Conservation (phyloP, 495 filamentous ascomycete genomes). For the Paragyromitra xinjiangensis region DNA sequence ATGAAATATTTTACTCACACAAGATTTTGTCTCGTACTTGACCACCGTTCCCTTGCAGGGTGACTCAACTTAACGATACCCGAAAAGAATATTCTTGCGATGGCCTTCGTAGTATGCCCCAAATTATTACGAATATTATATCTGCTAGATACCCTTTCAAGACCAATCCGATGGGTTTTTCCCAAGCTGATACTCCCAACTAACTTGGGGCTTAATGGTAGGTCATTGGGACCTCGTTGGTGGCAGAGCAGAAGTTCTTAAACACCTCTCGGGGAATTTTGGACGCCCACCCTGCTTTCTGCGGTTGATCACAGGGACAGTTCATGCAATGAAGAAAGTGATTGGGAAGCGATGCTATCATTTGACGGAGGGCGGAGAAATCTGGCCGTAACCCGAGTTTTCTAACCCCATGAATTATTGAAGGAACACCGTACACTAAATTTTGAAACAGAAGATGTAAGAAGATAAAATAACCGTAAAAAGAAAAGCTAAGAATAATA, state of each 20-base stretch:
- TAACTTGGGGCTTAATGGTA: not conserved
- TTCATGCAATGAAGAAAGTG: slow-evolving; percentile 10
- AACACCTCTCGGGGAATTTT: not conserved
- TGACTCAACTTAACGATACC: not conserved
- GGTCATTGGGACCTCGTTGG: not conserved
- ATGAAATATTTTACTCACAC: slow-evolving; percentile 22
- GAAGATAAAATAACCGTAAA: slow-evolving; percentile 41
- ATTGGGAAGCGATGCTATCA: not conserved
- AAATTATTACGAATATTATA: not conserved
- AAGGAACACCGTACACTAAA: not conserved
- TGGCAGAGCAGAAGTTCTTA: not conserved
- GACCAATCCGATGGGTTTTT: not conserved
- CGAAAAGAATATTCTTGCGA: not conserved
- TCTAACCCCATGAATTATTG: slow-evolving; percentile 12
- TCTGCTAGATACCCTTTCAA: not conserved
- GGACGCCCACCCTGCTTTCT: not conserved
- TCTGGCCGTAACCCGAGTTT: slow-evolving; percentile 27
- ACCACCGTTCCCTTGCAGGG: not conserved
- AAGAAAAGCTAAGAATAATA: slow-evolving; percentile 28
- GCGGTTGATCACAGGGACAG: slow-evolving; percentile 11
- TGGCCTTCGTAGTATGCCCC: not conserved
- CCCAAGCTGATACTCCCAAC: not conserved
- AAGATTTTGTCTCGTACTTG: slow-evolving; percentile 3
- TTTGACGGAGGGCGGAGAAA: slow-evolving; percentile 24
- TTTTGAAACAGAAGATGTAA: slow-evolving; percentile 28